These are phyloP conservation scores for Biscutella laevigata DNA, from an alignment of 441 rosid species.

Conservation along the genomic window DNA sequence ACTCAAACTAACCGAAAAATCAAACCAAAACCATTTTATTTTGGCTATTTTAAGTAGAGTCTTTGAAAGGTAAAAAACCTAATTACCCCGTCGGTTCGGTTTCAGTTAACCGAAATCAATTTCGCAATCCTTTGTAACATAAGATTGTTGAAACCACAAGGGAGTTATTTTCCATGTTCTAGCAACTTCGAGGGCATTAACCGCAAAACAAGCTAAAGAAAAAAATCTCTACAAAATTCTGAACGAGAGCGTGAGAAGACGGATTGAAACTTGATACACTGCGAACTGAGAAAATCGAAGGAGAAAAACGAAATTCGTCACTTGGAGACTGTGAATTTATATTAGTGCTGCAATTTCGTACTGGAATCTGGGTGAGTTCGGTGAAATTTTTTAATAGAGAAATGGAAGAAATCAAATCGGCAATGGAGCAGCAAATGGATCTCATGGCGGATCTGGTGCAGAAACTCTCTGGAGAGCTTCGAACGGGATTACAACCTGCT, in stretches of 20 bases:
- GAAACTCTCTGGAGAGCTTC: constrained; percentile 69
- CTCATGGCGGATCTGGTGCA: constrained; percentile 80
- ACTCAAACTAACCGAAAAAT: too few relatives aligned
- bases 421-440: constrained; percentile 67
- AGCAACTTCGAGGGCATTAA: constrained; percentile 2
- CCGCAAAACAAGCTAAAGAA: background rate
- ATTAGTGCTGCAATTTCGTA: background rate
- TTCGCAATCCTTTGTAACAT: too few relatives aligned
- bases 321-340: background rate
- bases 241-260: background rate
- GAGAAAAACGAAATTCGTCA: background rate
- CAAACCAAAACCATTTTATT: too few relatives aligned
- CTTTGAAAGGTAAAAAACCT: too few relatives aligned
- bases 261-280: too few relatives aligned
- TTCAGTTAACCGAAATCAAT: too few relatives aligned
- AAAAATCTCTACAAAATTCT: background rate
- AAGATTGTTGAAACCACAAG: too few relatives aligned
- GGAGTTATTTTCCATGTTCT: background rate
- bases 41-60: too few relatives aligned
- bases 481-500: constrained; percentile 71
- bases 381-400: background rate
- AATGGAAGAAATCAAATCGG: constrained; percentile 71
- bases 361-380: background rate
- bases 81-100: too few relatives aligned
- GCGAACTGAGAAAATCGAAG: background rate